Conservation (phyloP, 2,329 filamentous ascomycete species). For the Xylaria sp. region DNA sequence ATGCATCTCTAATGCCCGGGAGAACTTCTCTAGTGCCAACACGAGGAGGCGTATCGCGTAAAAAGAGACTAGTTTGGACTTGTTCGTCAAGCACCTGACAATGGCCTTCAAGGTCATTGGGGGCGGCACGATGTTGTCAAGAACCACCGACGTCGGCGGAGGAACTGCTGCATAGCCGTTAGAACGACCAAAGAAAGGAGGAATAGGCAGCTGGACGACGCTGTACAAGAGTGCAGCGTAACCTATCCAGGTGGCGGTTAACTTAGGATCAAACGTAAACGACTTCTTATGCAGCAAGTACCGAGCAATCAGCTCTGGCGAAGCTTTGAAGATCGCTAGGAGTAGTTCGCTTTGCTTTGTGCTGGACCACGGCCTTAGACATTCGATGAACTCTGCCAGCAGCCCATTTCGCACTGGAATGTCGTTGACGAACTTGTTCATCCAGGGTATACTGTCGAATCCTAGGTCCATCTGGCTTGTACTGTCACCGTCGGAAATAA, state of each 20-base stretch:
- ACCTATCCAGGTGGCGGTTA: constrained; percentile 90
- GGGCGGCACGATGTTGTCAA: constrained; percentile 81
- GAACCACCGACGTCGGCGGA: constrained; percentile 69
- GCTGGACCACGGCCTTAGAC: constrained; percentile 76
- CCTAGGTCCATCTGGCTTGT: constrained; percentile 55
- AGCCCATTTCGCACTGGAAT: constrained; percentile 74
- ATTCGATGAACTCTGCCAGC: constrained; percentile 72
- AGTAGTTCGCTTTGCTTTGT: constrained; percentile 76
- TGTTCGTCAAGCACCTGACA: constrained; percentile 70
- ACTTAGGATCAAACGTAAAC: constrained; percentile 85
- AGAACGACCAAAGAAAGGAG: constrained; percentile 63
- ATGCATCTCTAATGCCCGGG: constrained; percentile 57
- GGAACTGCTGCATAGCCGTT: constrained; percentile 60
- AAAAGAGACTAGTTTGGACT: constrained; percentile 73
- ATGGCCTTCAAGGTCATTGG: constrained; percentile 77
- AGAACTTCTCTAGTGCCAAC: constrained; percentile 73
- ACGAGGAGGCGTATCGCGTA: constrained; percentile 78
- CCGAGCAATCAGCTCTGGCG: constrained; percentile 80
- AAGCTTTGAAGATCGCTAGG: constrained; percentile 69
- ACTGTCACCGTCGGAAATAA: constrained; percentile 36
- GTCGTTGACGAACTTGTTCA: constrained; percentile 60
- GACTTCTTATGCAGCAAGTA: constrained; percentile 78
- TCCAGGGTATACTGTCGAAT: constrained; percentile 64
- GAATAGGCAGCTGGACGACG: constrained; percentile 68
- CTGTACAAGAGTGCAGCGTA: constrained; percentile 86